A percentile compares a stretch with the other conserved stretches of the same genome.
phyloP scores from a whole-genome alignment of 805 yeast species.

The Sugiyamaella lignohabitans region DNA sequence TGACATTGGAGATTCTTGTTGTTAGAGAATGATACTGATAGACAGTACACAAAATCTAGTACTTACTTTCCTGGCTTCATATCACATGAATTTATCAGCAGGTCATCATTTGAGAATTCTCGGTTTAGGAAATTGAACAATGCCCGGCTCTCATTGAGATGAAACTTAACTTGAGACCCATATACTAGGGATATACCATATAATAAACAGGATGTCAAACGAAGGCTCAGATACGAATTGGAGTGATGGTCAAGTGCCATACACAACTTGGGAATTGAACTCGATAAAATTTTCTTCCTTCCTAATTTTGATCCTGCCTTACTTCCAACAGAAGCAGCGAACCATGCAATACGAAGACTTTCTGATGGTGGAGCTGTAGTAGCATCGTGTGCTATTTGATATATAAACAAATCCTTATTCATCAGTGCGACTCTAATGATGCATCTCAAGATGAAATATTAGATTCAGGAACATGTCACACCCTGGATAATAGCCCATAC shows the following conservation, averaged over 20 bases:
- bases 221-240: not conserved
- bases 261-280: not conserved
- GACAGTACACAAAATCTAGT: no score
- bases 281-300: not conserved
- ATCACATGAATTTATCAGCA: no score
- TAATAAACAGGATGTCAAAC: not conserved
- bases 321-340: not conserved
- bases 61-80: no score
- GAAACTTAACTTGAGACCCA: not conserved
- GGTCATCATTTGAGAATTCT: not conserved
- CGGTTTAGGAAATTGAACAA: not conserved
- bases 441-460: no score
- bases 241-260: not conserved
- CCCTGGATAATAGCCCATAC: no score
- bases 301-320: not conserved
- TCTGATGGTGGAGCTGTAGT: not conserved
- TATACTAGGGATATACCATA: not conserved
- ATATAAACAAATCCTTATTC: no score
- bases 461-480: no score
- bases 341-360: not conserved
- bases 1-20: not conserved
- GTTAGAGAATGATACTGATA: no score
- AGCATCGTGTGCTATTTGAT: no score
- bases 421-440: no score
- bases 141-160: not conserved